Conservation (phyloP, 768 basidiomycete genomes). For the Auriscalpium vulgare region DNA sequence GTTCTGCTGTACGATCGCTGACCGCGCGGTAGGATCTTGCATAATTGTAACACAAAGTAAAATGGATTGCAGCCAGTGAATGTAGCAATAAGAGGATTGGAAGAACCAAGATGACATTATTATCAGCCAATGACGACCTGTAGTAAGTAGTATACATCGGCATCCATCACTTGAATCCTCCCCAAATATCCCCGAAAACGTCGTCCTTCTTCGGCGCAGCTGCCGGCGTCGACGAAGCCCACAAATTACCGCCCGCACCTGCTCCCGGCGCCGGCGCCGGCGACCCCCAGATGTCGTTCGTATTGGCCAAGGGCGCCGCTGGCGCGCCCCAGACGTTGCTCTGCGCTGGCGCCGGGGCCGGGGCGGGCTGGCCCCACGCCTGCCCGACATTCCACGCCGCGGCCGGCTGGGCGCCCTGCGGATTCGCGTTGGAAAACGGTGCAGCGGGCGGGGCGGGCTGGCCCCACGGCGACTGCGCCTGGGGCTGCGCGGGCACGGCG, state of each 20-base stretch:
- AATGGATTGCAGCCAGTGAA: not conserved
- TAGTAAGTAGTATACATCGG: not conserved
- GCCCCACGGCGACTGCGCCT: conserved; percentile 22
- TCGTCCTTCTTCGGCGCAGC: conserved; percentile 57
- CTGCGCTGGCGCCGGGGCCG: conserved; percentile 21
- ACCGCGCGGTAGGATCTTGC: conserved; percentile 20
- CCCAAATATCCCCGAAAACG: conserved; percentile 79
- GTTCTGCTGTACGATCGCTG: too few species aligned
- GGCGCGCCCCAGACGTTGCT: conserved; percentile 28
- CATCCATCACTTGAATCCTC: conserved; percentile 57
- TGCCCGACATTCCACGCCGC: conserved; percentile 63
- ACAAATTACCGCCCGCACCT: conserved; percentile 23
- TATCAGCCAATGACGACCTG: not conserved
- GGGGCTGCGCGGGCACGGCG: conserved; percentile 18
- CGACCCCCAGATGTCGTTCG: conserved; percentile 56
- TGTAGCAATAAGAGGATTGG: not conserved
- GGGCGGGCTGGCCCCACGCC: conserved; percentile 42
- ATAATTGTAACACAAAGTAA: not conserved
- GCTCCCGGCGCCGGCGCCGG: conserved; percentile 20
- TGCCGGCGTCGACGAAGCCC: conserved; percentile 26
- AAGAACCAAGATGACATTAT: not conserved
- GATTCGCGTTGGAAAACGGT: conserved; percentile 7
- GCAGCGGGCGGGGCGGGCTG: conserved; percentile 5
- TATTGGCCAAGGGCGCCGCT: conserved; percentile 22
- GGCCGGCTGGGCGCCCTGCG: conserved; percentile 39